phyloP scores from a whole-genome alignment of 495 filamentous ascomycete species.

The Aspergillus coremiiformis region DNA sequence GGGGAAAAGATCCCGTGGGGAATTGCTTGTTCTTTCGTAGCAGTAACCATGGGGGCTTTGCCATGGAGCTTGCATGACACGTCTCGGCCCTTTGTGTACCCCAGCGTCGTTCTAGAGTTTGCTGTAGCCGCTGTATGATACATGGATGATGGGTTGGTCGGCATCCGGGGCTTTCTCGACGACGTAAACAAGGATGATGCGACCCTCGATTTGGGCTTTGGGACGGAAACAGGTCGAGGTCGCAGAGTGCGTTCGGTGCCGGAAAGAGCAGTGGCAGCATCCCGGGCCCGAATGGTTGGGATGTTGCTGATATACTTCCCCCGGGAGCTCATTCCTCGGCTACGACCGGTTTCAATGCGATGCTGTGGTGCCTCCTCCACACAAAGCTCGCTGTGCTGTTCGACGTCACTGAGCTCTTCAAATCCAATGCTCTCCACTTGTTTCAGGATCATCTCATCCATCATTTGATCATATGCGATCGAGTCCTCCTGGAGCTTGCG shows the following conservation, averaged over 20 bases:
- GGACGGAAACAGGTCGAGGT: slow-evolving; percentile 30
- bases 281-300: slow-evolving; percentile 42
- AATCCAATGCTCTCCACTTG: slow-evolving; percentile 52
- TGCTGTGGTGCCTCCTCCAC: slow-evolving; percentile 15
- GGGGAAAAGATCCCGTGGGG: slow-evolving; percentile 30
- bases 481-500: slow-evolving; percentile 51
- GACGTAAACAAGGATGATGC: slow-evolving; percentile 31
- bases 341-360: slow-evolving; percentile 14
- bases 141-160: slow-evolving; percentile 47
- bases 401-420: slow-evolving; percentile 35
- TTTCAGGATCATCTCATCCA: slow-evolving; percentile 55
- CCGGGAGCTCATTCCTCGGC: slow-evolving; percentile 24
- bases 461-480: slow-evolving; percentile 34
- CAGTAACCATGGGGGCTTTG: slow-evolving; percentile 10
- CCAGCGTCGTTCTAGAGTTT: slow-evolving; percentile 70
- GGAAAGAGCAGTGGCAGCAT: slow-evolving; percentile 51
- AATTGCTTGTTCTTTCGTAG: slow-evolving; percentile 10
- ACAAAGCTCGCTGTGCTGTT: slow-evolving; percentile 9
- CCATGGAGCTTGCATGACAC: slow-evolving; percentile 45
- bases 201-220: slow-evolving; percentile 32
- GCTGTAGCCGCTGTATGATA: slow-evolving; percentile 53
- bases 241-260: slow-evolving; percentile 28
- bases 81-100: slow-evolving; percentile 68
- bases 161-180: slow-evolving; percentile 32
- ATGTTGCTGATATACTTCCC: slow-evolving; percentile 23